Conservation (phyloP, 345 rosid genomes). For the Eucalyptus polybractea region DNA sequence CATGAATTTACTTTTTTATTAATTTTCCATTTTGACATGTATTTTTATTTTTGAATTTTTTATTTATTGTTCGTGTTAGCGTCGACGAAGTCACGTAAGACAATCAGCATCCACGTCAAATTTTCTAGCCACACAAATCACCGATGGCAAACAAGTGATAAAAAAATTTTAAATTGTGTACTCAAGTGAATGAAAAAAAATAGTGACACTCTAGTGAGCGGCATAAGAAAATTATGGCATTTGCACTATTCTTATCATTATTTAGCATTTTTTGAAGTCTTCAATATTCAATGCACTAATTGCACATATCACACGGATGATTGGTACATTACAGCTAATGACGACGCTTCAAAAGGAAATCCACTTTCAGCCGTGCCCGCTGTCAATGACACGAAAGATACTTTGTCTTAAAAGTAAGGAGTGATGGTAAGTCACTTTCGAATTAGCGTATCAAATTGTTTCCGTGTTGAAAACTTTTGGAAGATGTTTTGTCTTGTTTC, state of each 20-base stretch:
- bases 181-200: too few species aligned
- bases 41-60: too few species aligned
- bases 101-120: accelerated
- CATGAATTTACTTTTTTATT: too few species aligned
- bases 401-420: background rate
- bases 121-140: too few species aligned
- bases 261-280: background rate
- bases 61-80: accelerated
- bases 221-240: too few species aligned
- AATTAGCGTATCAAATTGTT: background rate
- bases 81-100: accelerated
- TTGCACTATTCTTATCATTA: background rate
- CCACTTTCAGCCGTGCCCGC: too few species aligned
- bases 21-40: too few species aligned
- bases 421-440: background rate
- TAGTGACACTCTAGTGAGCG: too few species aligned
- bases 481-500: background rate
- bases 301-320: background rate
- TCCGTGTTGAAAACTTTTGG: background rate
- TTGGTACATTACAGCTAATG: background rate
- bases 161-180: too few species aligned
- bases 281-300: background rate
- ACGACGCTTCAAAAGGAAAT: background rate
- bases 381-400: background rate
- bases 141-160: too few species aligned